Percentiles rank a stretch among this genome's conserved stretches.
Evolutionary conservation across 305 asterid genomes (phyloP).

Genomic region (Solanum aculeatissimum): DNA sequence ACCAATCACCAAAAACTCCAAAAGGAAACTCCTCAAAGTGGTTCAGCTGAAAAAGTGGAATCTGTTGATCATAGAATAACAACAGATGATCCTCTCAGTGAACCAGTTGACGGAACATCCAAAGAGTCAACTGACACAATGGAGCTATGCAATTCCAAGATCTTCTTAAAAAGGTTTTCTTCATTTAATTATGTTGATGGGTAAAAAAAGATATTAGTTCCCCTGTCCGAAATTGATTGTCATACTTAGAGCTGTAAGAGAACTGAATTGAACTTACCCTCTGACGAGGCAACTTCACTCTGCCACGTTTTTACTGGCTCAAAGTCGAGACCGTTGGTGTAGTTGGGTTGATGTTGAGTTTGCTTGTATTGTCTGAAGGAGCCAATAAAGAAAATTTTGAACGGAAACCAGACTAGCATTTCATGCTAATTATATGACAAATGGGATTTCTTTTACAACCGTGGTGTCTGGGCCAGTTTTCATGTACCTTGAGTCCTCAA

Average conservation of each 20-base stretch:
- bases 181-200: neutral
- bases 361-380: neutral
- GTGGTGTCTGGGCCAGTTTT: too few species aligned
- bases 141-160: conserved; percentile 32
- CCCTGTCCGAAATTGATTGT: neutral
- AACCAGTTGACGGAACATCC: conserved; percentile 24
- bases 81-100: conserved; percentile 20
- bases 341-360: neutral
- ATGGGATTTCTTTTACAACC: neutral
- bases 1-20: conserved; percentile 20
- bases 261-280: neutral
- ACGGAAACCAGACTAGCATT: neutral
- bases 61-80: conserved; percentile 14
- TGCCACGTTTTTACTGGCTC: neutral
- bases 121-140: conserved; percentile 32
- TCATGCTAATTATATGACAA: neutral
- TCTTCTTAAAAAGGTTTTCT: conserved; percentile 72
- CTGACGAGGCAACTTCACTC: neutral
- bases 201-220: neutral
- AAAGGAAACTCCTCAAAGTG: conserved; percentile 19
- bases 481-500: too few species aligned
- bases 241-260: neutral
- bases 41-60: conserved; percentile 15
- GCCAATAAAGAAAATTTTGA: neutral
- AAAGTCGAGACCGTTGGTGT: neutral